phyloP scores from a whole-genome alignment of 768 basidiomycete genomes.

The Leccinellum luteum region DNA sequence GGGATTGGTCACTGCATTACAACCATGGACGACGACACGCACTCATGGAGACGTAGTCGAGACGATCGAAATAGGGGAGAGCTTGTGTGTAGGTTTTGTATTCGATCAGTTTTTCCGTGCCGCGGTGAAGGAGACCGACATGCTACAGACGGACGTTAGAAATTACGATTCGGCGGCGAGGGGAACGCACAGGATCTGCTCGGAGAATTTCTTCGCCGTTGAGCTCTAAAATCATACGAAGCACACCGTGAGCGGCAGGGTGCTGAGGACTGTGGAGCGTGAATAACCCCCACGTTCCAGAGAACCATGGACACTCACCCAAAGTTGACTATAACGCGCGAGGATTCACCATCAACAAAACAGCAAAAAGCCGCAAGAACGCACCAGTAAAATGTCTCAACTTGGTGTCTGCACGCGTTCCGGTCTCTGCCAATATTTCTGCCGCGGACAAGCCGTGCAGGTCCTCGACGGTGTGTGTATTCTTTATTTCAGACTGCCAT shows the following conservation, averaged over 20 bases:
- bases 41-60: slow-evolving; percentile 99
- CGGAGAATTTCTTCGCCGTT: slow-evolving; percentile 95
- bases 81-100: slow-evolving; percentile 99
- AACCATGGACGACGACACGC: slow-evolving; percentile 28
- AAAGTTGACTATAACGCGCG: slow-evolving; percentile 72
- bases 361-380: slow-evolving; percentile 20
- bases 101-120: slow-evolving; percentile 98
- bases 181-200: slow-evolving; percentile 65
- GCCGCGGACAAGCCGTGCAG: slow-evolving; percentile 75
- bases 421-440: slow-evolving; percentile 78
- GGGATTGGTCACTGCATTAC: background rate
- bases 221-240: slow-evolving; percentile 94
- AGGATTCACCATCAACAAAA: slow-evolving; percentile 9
- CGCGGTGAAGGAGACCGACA: slow-evolving; percentile 93
- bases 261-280: slow-evolving; percentile 65
- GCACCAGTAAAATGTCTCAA: slow-evolving; percentile 93
- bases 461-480: slow-evolving; percentile 74
- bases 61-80: slow-evolving; percentile 95
- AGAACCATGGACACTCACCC: slow-evolving; percentile 46
- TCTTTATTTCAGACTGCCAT: slow-evolving; percentile 14
- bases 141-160: slow-evolving; percentile 50
- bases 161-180: background rate
- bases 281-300: background rate
- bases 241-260: slow-evolving; percentile 97
- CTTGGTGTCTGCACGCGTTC: slow-evolving; percentile 67